Base-by-base conservation (phyloP, 2,329 filamentous ascomycete species). In the Teratosphaeria epicoccoides region DNA sequence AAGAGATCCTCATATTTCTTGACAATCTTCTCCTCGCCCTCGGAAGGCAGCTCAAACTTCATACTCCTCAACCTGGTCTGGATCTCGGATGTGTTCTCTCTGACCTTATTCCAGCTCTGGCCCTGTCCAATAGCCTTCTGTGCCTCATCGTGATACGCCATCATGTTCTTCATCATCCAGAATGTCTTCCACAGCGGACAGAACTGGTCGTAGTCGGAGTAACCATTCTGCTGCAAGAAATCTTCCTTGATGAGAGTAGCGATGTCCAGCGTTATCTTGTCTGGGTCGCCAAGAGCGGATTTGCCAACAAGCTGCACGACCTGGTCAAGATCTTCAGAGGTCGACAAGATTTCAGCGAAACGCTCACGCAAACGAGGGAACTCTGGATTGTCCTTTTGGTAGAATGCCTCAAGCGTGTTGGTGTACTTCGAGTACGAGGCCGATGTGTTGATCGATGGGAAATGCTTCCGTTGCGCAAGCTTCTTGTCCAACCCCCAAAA, bases 401-500 rank as follows among this genome's bases (percentile, higher is more conserved):
- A 98, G 77, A 82, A 97, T 71, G 86, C 89, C 75, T 97, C 89
- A 49, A 98, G 80, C 43, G 87, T 79, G 55, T 70, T 83, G 45
- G 85, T 94, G 76, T 98, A 98, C 77, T 98, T 98, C 79, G 84
- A 91, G 82, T 98, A 98, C 59, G 88, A 95, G 60, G 88, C 76
- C 20, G 83, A 82, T 7, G 93, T 97, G 78, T 98, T 98, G 77
- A 98, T 90, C 26, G 90, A 96, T 5, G 93, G 93, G 79, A 98
- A 98, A 73, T 98, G 93, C 76, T 98, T 98, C 65, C 93, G 85
- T 75, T 97, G 93, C 22, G 93, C 93, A 55, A 98, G 84, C 78
- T 97, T 97, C 85, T 98, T 97, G 79, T 98, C 93, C 48, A 97
- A 81, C 79, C 93, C 93, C 93, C 93, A 98, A 77, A 98, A 98